phyloP scores from a whole-genome alignment of 805 yeast genomes.

The Komagataella kurtzmanii region DNA sequence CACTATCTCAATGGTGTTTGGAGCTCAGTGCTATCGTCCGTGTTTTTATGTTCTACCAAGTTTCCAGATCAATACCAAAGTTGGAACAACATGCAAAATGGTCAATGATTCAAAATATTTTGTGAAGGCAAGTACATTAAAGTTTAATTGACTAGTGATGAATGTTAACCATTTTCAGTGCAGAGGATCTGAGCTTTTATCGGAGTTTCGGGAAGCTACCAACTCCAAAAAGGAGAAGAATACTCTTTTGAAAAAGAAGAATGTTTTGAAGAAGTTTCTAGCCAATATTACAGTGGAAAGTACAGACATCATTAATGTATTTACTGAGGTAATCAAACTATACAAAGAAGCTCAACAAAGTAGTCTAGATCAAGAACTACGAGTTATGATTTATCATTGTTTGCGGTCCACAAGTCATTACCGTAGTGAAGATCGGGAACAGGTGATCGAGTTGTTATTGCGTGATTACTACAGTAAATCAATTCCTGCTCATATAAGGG shows the following conservation, averaged over 20 bases:
- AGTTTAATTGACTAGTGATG: background rate
- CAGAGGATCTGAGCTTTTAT: constrained; percentile 16
- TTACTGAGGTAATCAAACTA: constrained; percentile 48
- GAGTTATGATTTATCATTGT: constrained; percentile 59
- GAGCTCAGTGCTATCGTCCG: background rate
- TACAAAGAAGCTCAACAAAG: constrained; percentile 25
- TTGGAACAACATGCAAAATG: background rate
- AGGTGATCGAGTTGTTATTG: constrained; percentile 40
- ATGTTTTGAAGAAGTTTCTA: constrained; percentile 54
- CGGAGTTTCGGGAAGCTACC: constrained; percentile 10
- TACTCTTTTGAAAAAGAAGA: constrained; percentile 22
- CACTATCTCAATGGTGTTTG: background rate
- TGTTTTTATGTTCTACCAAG: background rate
- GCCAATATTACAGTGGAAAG: constrained; percentile 80
- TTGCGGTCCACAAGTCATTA: constrained; percentile 45
- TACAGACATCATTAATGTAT: constrained; percentile 54
- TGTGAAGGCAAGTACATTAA: background rate
- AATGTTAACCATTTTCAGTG: background rate
- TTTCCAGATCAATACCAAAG: background rate
- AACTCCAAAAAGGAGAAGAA: constrained; percentile 24
- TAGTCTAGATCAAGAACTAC: constrained; percentile 44
- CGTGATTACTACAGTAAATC: constrained; percentile 32
- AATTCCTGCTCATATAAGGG: constrained; percentile 32
- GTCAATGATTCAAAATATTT: background rate
- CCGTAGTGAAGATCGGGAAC: constrained; percentile 40